Evolutionary conservation across 2,329 filamentous ascomycete species (phyloP), one percentile per base, ranked within the genome.

Genomic region (Apiospora saccharicola): DNA sequence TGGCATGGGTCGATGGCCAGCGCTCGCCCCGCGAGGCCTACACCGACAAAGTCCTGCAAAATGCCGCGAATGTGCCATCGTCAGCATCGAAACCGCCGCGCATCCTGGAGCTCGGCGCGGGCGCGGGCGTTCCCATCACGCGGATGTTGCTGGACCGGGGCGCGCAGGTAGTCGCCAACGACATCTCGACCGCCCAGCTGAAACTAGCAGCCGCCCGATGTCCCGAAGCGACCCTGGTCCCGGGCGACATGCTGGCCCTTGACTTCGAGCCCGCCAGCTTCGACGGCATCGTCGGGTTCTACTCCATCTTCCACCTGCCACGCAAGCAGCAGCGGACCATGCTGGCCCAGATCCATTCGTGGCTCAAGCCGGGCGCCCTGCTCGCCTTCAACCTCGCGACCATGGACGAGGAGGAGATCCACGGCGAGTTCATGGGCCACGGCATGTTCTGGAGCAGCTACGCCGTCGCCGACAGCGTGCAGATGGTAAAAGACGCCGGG

Each of bases 231-330:
- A 69, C 74, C 37, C 81, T 83, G 68, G 68, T 78, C 26, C 75
- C 81, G 70, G 80, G 81, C 68, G 84, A 86, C 77, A 85, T 85
- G 82, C 80, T 78, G 73, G 72, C 73, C 1, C 79, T 85, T 6
- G 70, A 75, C 2, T 84, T 84, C 69, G 47, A 75, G 0, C 72
- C 74, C 0, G 77, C 64, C 0, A 80, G 80, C 0, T 82, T 90
- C 71, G 84, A 89, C 72, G 87, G 84, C 5, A 83, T 89, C 1
- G 75, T 87, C 0, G 88, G 80, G 0, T 85, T 90, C 75, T 90
- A 89, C 78, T 88, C 85, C 46, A 77, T 90, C 70, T 85, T 89
- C 70, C 89, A 90, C 75, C 82, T 90, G 6, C 87, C 88, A 1
- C 82, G 83, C 7, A 79, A 79, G 1, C 87, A 90, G 76, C 88